Conservation (phyloP, 2,329 filamentous ascomycete species). For the Ceratocystis papillata region DNA sequence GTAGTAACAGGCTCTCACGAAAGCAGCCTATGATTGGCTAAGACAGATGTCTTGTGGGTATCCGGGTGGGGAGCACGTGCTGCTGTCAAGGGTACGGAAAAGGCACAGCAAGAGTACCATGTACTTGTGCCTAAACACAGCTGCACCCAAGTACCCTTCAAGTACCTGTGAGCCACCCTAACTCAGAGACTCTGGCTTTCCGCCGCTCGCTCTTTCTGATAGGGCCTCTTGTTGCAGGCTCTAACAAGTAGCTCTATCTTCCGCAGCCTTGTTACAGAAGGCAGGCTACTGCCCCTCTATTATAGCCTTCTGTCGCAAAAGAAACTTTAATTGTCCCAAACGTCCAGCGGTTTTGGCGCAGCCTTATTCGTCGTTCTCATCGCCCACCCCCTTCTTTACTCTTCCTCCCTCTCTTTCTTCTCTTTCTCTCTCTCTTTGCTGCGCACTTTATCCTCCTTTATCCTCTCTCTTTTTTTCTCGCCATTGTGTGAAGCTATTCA, state of each 20-base stretch:
- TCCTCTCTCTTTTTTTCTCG: constrained; percentile 26
- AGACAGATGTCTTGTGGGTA: too few relatives aligned
- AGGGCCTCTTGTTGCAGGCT: not conserved
- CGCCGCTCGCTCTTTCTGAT: too few relatives aligned
- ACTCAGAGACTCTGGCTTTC: too few relatives aligned
- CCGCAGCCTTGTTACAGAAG: constrained; percentile 13
- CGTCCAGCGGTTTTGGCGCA: not conserved
- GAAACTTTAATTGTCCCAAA: constrained; percentile 1
- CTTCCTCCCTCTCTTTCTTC: not conserved
- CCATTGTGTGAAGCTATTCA: not conserved
- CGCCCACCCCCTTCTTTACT: constrained; percentile 9
- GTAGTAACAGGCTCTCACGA: too few relatives aligned
- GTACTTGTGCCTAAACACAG: too few relatives aligned
- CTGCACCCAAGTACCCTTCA: too few relatives aligned
- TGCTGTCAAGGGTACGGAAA: too few relatives aligned
- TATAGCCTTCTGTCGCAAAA: not conserved
- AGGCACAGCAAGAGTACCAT: too few relatives aligned
- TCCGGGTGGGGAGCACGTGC: too few relatives aligned
- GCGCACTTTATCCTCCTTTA: constrained; percentile 2
- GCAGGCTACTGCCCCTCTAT: not conserved
- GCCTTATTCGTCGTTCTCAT: constrained; percentile 21
- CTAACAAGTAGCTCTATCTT: not conserved
- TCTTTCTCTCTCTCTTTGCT: constrained; percentile 12
- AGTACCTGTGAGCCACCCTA: too few relatives aligned
- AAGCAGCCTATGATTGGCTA: too few relatives aligned